phyloP scores from a whole-genome alignment of 2,329 filamentous ascomycete genomes.

The Bipolaris sorokiniana region DNA sequence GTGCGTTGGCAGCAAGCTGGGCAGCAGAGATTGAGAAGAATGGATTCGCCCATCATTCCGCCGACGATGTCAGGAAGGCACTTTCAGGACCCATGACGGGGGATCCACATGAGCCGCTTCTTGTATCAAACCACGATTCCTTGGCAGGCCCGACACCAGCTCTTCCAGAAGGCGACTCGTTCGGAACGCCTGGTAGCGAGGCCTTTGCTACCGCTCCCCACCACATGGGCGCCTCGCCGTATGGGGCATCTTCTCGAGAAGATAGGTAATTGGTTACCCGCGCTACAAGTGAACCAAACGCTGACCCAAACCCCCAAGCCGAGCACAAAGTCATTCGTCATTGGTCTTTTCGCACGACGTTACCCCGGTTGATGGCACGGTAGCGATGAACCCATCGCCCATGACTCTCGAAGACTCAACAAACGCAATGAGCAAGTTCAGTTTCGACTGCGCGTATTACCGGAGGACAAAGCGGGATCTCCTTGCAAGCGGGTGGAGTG shows the following conservation, averaged over 20 bases:
- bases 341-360: conserved; percentile 32
- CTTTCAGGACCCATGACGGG: conserved; percentile 36
- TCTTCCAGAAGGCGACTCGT: conserved; percentile 33
- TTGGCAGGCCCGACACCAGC: conserved; percentile 25
- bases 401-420: conserved; percentile 25
- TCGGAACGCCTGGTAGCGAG: conserved; percentile 38
- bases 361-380: conserved; percentile 23
- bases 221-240: conserved; percentile 38
- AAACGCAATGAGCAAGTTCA: conserved; percentile 38
- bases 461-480: conserved; percentile 42
- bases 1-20: conserved; percentile 44
- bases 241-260: conserved; percentile 42
- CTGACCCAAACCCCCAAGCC: conserved; percentile 34
- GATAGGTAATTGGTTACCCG: conserved; percentile 34
- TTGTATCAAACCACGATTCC: conserved; percentile 31
- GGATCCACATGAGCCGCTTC: background rate
- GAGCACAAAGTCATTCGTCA: conserved; percentile 43
- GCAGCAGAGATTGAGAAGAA: conserved; percentile 48
- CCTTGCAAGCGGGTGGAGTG: conserved; percentile 41
- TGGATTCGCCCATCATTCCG: conserved; percentile 47
- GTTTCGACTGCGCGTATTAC: conserved; percentile 45
- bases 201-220: conserved; percentile 29
- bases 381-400: conserved; percentile 28
- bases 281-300: conserved; percentile 4
- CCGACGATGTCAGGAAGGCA: conserved; percentile 46